These are phyloP conservation scores for Coffea canephora DNA, from an alignment of 257 asterid species.

Conservation along the genomic window DNA sequence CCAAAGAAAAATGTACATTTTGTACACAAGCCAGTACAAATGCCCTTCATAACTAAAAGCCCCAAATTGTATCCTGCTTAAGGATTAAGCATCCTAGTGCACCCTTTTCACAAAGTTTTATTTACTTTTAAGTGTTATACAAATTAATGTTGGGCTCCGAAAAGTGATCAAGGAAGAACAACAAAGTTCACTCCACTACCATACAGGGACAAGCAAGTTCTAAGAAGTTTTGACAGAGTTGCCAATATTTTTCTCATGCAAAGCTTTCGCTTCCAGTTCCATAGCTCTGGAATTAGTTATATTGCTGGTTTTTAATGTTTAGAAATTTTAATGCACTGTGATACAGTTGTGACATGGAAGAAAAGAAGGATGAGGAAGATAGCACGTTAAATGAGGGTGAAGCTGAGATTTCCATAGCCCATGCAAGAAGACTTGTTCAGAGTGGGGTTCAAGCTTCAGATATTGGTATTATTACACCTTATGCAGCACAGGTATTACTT, in stretches of 20 bases:
- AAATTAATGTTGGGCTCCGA: neutral
- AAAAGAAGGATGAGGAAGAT: slow-evolving; percentile 94
- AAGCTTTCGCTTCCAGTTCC: neutral
- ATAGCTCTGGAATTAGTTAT: neutral
- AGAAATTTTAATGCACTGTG: neutral
- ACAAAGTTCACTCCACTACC: neutral
- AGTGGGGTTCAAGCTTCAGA: slow-evolving; percentile 78
- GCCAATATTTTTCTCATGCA: neutral
- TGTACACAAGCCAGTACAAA: no score
- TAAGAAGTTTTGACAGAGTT: neutral
- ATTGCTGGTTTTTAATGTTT: neutral
- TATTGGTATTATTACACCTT: slow-evolving; percentile 87
- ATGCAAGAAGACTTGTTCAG: slow-evolving; percentile 81
- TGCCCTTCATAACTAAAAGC: no score
- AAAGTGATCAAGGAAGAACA: neutral
- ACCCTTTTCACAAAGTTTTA: no score
- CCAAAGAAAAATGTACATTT: no score
- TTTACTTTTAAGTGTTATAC: neutral
- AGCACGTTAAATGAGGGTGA: slow-evolving; percentile 94
- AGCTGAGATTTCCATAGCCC: slow-evolving; percentile 85
- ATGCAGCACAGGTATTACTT: slow-evolving; percentile 82
- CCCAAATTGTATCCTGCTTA: no score
- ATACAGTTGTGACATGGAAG: slow-evolving; percentile 95
- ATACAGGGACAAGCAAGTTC: neutral
- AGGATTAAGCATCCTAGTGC: no score